A percentile compares a stretch with the other conserved stretches of the same genome.
Evolutionary conservation across 495 filamentous ascomycete genomes (phyloP).

Genomic region (Hypoxylon rickii): DNA sequence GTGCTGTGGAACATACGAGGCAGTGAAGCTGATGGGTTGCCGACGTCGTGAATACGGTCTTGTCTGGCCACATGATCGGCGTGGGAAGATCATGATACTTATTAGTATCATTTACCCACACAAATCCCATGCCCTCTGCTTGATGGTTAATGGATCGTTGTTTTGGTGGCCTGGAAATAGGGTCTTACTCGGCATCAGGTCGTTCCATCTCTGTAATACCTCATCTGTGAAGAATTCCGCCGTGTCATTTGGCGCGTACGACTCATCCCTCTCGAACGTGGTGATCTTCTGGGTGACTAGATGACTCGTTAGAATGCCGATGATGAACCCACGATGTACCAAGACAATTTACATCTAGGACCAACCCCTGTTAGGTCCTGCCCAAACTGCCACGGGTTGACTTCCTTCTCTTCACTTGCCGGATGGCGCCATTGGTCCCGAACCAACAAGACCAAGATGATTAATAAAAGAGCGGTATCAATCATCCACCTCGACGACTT

Average conservation of each 20-base stretch:
- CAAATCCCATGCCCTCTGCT: slow-evolving; percentile 52
- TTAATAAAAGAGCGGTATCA: slow-evolving; percentile 41
- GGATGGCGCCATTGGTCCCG: slow-evolving; percentile 38
- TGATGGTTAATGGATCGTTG: slow-evolving; percentile 6
- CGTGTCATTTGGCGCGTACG: slow-evolving; percentile 52
- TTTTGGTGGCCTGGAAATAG: neutral
- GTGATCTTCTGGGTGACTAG: slow-evolving; percentile 48
- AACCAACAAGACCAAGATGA: slow-evolving; percentile 40
- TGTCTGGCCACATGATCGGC: slow-evolving; percentile 52
- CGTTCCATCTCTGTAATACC: slow-evolving; percentile 48
- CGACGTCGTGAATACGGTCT: slow-evolving; percentile 54
- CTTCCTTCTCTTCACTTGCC: slow-evolving; percentile 19
- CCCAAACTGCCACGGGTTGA: slow-evolving; percentile 44
- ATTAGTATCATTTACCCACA: slow-evolving; percentile 49
- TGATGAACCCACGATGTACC: neutral
- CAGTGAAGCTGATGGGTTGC: slow-evolving; percentile 54
- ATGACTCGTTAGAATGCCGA: neutral
- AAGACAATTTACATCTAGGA: slow-evolving; percentile 29
- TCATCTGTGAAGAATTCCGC: slow-evolving; percentile 52
- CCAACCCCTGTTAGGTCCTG: slow-evolving; percentile 49
- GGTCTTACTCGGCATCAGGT: slow-evolving; percentile 47
- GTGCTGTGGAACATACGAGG: slow-evolving; percentile 29
- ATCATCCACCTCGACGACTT: slow-evolving; percentile 42
- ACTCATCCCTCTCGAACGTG: slow-evolving; percentile 48
- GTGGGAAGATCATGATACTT: slow-evolving; percentile 52